Conservation (phyloP, 495 filamentous ascomycete genomes). For the Neurospora intermedia region DNA sequence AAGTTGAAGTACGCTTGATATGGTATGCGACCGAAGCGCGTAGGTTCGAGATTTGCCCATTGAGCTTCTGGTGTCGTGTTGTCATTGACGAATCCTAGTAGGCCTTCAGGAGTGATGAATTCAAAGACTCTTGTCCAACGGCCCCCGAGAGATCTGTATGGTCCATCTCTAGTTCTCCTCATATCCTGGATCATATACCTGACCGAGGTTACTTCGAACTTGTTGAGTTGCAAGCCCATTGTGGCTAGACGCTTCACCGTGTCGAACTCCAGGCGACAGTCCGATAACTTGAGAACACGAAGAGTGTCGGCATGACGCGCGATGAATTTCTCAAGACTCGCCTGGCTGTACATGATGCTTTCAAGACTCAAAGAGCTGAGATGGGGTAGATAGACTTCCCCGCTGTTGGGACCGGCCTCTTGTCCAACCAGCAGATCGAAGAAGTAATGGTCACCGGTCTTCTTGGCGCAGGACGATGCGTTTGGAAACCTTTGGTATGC, state of each 20-base stretch:
- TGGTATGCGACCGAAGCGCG: background rate
- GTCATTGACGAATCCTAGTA: background rate
- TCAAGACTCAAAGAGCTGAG: background rate
- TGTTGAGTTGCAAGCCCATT: background rate
- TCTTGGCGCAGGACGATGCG: background rate
- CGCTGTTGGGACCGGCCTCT: background rate
- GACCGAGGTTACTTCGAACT: background rate
- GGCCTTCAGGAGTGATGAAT: background rate
- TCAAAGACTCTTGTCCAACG: background rate
- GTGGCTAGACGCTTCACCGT: background rate
- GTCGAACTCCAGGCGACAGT: background rate
- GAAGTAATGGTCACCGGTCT: background rate
- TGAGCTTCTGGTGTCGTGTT: background rate
- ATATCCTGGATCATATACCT: background rate
- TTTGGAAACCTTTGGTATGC: background rate
- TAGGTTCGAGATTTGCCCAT: background rate
- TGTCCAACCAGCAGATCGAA: background rate
- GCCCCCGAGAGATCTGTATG: background rate
- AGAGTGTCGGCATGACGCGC: background rate
- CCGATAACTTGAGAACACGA: background rate
- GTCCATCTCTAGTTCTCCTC: background rate
- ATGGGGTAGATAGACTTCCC: background rate
- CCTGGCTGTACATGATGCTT: background rate
- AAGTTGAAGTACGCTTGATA: background rate
- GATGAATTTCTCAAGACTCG: background rate